Base-by-base conservation (phyloP, 345 rosid species). In the Leavenworthia alabamica region DNA sequence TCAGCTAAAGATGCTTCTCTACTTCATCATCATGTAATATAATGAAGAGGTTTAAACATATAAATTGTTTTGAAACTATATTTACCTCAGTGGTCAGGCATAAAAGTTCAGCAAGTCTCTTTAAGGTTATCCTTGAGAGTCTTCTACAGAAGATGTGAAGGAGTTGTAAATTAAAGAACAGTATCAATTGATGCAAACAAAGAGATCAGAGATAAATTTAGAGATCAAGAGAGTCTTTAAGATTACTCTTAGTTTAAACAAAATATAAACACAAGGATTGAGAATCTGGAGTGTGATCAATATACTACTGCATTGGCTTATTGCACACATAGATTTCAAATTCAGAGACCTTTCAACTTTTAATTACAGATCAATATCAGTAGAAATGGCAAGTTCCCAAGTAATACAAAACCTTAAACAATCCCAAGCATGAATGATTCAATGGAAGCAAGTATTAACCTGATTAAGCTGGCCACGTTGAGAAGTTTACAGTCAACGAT, bases 1-100 rank as follows among this genome's bases (percentile, higher is more conserved):
- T 88, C 96, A 3, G 90, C 82, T n/a, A 91, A n/a, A n/a, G 85
- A 75, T 88, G 92, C 81, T 86, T 91, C 85, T 92, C 98, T 31
- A 93, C 80, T 76, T 84, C 95, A 96, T 89, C 80, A 75, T 84
- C 95, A 96, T 89, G 77, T 41, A 77, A 41, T 60, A 41, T 2
- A 44, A 11, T 15, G 26, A 56, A 51, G 14, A 50, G 10, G 19
- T 46, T 11, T 8, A 27, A 17, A 66, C 40, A 35, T 7, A 10
- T 24, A 12, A 12, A 5, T 40, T 19, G 49, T 62, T 17, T 28
- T 9, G 0, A 20, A 9, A 36, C 20, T 7, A 48, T 20, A 15
- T 70, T 24, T 52, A 90, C 96, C 91, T 77, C 84, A 53, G 73
- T 51, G 76, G 82, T 81, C 22, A 88, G 81, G 70, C 89, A 88